phyloP scores from a whole-genome alignment of 257 asterid genomes.

The Capsicum baccatum region DNA sequence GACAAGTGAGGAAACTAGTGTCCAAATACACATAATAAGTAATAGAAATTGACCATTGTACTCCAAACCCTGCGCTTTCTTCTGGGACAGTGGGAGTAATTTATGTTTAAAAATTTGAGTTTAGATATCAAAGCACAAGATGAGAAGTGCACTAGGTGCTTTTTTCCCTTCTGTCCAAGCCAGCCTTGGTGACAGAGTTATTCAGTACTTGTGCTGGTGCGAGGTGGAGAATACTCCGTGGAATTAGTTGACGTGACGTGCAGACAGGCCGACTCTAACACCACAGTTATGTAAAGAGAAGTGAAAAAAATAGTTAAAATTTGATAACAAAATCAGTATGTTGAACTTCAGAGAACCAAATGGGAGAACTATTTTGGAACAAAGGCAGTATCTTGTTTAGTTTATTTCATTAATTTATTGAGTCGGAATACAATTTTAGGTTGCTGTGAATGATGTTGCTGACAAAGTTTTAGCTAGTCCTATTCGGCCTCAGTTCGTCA shows the following conservation, averaged over 20 bases:
- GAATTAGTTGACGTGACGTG: neutral
- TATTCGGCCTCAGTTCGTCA: conserved; percentile 84
- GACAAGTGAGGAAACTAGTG: neutral
- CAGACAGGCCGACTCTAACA: neutral
- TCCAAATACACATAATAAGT: neutral
- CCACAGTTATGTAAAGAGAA: neutral
- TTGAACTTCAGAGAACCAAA: neutral
- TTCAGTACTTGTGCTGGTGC: neutral
- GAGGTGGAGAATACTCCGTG: neutral
- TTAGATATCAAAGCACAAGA: neutral
- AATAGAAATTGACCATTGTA: neutral
- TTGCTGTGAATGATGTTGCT: conserved; percentile 75
- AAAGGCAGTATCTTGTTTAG: neutral
- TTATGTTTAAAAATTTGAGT: conserved; percentile 4
- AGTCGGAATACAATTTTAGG: conserved; percentile 41
- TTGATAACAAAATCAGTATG: neutral
- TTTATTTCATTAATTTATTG: neutral
- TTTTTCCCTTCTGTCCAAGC: neutral
- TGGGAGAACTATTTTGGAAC: neutral
- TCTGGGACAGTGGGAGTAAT: neutral
- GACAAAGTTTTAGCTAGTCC: conserved; percentile 74
- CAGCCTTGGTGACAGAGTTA: neutral
- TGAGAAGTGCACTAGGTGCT: neutral
- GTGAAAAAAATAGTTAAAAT: conserved; percentile 12
- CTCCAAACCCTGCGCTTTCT: neutral